These are phyloP conservation scores for Picochlorum sp. DNA, from an alignment of 139 green algal species.

Conservation along the genomic window DNA sequence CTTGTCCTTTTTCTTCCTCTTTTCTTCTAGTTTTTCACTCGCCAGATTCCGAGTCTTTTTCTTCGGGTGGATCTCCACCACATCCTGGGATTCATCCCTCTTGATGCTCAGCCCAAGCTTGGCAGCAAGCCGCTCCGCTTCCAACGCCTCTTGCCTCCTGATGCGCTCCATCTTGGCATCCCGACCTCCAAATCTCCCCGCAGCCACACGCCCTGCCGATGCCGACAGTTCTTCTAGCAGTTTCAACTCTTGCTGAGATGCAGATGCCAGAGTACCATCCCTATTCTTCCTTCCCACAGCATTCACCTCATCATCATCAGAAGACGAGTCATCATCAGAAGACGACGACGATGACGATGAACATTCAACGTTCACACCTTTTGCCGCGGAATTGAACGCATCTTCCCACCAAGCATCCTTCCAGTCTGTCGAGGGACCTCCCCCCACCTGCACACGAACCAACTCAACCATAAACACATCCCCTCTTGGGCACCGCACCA, in stretches of 20 bases:
- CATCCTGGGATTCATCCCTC: neutral
- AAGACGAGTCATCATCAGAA: neutral
- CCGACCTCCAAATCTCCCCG: constrained; percentile 56
- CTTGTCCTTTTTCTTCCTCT: constrained; percentile 7
- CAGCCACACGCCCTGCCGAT: constrained; percentile 28
- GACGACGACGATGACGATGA: neutral
- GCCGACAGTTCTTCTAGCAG: constrained; percentile 54
- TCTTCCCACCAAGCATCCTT: constrained; percentile 69
- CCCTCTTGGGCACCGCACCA: neutral
- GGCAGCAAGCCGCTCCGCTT: constrained; percentile 5
- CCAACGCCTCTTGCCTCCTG: constrained; percentile 36
- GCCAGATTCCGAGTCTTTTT: neutral
- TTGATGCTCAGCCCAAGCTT: constrained; percentile 11
- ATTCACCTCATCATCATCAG: neutral
- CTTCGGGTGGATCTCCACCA: neutral
- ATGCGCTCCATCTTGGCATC: constrained; percentile 77
- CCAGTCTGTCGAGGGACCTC: constrained; percentile 45
- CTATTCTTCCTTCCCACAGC: constrained; percentile 27
- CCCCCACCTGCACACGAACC: constrained; percentile 16
- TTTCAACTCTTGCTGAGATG: constrained; percentile 45
- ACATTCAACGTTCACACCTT: constrained; percentile 25
- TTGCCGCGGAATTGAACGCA: constrained; percentile 51
- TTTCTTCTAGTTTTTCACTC: constrained; percentile 9
- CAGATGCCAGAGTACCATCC: constrained; percentile 51
- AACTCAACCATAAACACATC: constrained; percentile 4